Percentiles rank a stretch among this genome's conserved stretches.
These are phyloP conservation scores for Catharanthus roseus DNA, from an alignment of 257 asterid genomes.

Conservation along the genomic window DNA sequence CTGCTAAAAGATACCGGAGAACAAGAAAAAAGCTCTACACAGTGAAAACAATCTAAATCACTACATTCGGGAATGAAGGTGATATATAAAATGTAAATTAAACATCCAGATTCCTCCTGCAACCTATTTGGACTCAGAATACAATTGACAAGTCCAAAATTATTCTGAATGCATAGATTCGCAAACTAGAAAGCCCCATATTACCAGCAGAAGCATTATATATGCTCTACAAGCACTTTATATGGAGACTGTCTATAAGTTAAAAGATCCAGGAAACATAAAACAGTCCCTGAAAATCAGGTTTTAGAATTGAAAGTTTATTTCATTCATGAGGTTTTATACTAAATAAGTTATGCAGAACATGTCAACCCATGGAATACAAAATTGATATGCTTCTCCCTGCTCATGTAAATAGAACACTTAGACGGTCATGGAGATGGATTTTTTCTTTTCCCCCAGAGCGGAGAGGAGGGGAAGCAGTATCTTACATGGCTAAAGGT, in stretches of 20 bases:
- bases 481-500: neutral
- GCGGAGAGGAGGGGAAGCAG: too few species aligned
- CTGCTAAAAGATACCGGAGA: too few species aligned
- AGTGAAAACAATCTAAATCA: neutral
- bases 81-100: neutral
- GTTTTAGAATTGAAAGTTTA: neutral
- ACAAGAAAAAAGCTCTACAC: neutral
- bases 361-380: neutral
- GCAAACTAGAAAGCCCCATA: neutral
- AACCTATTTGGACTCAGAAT: neutral
- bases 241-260: too few species aligned
- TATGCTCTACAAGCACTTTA: too few species aligned
- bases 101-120: neutral
- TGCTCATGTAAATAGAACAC: neutral
- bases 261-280: neutral
- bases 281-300: neutral
- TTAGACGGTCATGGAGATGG: too few species aligned
- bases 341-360: too few species aligned
- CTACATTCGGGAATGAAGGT: neutral
- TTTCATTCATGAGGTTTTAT: neutral
- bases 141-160: neutral
- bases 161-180: neutral
- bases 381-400: too few species aligned
- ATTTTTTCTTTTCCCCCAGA: too few species aligned
- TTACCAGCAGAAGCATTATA: too few species aligned